Conservation (phyloP, 2,329 filamentous ascomycete genomes). For the Fusarium staphyleae region DNA sequence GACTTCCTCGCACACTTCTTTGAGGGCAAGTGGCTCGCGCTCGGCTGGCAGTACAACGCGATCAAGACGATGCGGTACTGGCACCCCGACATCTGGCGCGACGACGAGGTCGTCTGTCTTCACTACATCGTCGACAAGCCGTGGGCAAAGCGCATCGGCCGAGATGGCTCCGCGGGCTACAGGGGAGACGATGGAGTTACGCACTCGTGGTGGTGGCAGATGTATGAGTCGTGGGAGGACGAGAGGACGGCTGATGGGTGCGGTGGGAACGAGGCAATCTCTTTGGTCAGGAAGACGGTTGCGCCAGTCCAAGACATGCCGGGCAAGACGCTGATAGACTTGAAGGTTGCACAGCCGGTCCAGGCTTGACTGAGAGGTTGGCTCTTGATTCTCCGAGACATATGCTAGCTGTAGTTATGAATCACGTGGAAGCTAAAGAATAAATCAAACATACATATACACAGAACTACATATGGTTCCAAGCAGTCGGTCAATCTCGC, state of each 20-base stretch:
- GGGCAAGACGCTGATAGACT: neutral
- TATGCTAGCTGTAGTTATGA: too few species aligned
- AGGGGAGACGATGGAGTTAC: slow-evolving; percentile 26
- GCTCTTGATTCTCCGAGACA: too few species aligned
- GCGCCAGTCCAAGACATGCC: slow-evolving; percentile 4
- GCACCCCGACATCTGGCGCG: slow-evolving; percentile 33
- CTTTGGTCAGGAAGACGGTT: slow-evolving; percentile 3
- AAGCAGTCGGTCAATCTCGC: too few species aligned
- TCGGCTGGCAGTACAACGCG: slow-evolving; percentile 36
- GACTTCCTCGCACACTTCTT: slow-evolving; percentile 33
- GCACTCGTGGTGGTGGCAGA: slow-evolving; percentile 35
- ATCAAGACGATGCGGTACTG: slow-evolving; percentile 38
- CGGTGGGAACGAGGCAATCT: slow-evolving; percentile 18
- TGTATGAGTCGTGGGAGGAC: slow-evolving; percentile 29
- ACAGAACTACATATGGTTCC: too few species aligned
- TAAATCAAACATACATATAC: too few species aligned
- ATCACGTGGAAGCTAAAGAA: too few species aligned
- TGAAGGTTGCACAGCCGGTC: slow-evolving; percentile 9
- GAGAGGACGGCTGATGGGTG: slow-evolving; percentile 6
- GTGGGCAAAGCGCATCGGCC: slow-evolving; percentile 22
- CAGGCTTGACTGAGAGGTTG: slow-evolving; percentile 1
- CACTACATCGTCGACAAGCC: slow-evolving; percentile 38
- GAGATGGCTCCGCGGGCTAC: slow-evolving; percentile 28
- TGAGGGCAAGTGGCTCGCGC: slow-evolving; percentile 25
- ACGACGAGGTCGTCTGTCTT: slow-evolving; percentile 31